phyloP scores from a whole-genome alignment of 2,329 filamentous ascomycete genomes.

The Ceratocystis huliohia region DNA sequence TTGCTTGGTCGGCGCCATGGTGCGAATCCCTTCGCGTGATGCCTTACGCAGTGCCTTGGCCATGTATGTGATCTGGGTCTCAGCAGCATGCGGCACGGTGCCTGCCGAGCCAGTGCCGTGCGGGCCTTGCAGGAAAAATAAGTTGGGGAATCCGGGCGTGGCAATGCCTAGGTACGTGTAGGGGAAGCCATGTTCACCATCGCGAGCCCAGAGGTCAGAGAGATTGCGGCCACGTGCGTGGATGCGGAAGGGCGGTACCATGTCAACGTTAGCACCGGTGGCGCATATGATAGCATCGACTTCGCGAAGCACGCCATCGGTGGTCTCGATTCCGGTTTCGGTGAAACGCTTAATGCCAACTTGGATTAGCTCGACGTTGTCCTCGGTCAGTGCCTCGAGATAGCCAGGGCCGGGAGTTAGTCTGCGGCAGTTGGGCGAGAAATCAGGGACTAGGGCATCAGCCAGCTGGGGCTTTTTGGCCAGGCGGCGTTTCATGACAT shows the following conservation, averaged over 20 bases:
- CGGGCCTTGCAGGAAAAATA: constrained; percentile 52
- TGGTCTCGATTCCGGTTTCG: constrained; percentile 45
- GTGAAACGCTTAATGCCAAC: constrained; percentile 47
- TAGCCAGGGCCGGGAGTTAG: constrained; percentile 56
- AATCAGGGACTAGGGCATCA: constrained; percentile 46
- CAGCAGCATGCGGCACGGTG: constrained; percentile 53
- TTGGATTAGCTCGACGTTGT: constrained; percentile 50
- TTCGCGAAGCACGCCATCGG: constrained; percentile 42
- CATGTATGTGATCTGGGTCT: constrained; percentile 52
- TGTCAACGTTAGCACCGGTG: constrained; percentile 51
- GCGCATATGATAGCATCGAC: constrained; percentile 56
- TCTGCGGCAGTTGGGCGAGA: constrained; percentile 51
- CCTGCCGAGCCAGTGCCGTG: constrained; percentile 48
- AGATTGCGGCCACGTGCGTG: constrained; percentile 38
- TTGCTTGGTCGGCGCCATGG: constrained; percentile 42
- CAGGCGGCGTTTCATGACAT: constrained; percentile 43
- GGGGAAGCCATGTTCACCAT: constrained; percentile 34
- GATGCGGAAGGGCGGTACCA: constrained; percentile 49
- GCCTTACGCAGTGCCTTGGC: constrained; percentile 57
- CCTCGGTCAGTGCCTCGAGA: constrained; percentile 48
- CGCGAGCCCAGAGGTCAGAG: constrained; percentile 40
- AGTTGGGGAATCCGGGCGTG: constrained; percentile 53
- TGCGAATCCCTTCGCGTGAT: constrained; percentile 51
- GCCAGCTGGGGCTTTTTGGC: constrained; percentile 43
- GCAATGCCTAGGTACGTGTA: constrained; percentile 55